Percentiles rank a stretch among this genome's conserved stretches.
phyloP scores from a whole-genome alignment of 306 rosid species.

The Mimosa bimucronata region DNA sequence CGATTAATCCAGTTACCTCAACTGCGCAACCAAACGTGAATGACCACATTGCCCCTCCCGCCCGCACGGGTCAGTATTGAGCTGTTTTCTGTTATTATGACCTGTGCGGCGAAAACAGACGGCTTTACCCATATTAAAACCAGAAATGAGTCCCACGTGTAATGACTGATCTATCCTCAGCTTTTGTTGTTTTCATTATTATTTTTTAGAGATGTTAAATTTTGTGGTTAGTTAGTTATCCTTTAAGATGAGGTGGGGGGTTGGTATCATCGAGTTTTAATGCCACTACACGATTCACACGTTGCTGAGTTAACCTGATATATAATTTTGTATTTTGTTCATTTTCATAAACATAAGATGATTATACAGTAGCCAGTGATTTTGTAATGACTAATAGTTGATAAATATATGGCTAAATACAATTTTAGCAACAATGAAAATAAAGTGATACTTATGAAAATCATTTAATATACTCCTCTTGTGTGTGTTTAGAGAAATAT shows the following conservation, averaged over 20 bases:
- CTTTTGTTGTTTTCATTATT: neutral
- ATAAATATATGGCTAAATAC: too few species aligned
- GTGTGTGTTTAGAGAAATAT: too few species aligned
- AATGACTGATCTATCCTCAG: conserved; percentile 30
- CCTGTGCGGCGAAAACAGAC: conserved; percentile 26
- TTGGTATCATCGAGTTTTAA: conserved; percentile 3
- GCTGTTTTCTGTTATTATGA: conserved; percentile 41
- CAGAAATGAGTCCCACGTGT: neutral
- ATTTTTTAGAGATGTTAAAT: neutral
- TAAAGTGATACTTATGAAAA: too few species aligned
- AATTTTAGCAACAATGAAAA: too few species aligned
- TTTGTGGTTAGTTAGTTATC: neutral
- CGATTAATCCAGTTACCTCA: conserved; percentile 41
- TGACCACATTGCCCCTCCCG: conserved; percentile 8
- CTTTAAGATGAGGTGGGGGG: conserved; percentile 3
- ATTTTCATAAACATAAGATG: too few species aligned
- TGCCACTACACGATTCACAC: neutral
- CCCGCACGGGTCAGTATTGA: neutral
- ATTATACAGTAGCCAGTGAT: too few species aligned
- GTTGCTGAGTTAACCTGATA: neutral
- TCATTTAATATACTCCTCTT: too few species aligned
- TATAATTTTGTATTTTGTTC: neutral
- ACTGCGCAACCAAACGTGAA: conserved; percentile 31
- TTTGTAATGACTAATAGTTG: too few species aligned
- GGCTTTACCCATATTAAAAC: conserved; percentile 5